Conservation (phyloP, 176 grass and related monocot species). For the Avena sativa region DNA sequence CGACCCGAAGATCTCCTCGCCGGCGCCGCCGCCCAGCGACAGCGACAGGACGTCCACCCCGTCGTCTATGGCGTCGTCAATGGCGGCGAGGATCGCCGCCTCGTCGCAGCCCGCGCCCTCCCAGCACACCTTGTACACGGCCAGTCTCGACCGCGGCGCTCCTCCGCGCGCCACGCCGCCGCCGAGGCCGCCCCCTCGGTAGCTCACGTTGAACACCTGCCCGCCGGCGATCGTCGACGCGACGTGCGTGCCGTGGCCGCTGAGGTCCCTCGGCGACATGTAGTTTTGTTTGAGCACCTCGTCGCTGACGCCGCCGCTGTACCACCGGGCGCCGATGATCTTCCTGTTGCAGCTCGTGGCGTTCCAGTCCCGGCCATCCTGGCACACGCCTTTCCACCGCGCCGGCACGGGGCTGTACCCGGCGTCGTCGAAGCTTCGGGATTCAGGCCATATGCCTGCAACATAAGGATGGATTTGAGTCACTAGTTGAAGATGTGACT, state of each 20-base stretch:
- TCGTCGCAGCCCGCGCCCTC: neutral
- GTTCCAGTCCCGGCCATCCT: constrained; percentile 32
- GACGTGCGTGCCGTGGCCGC: constrained; percentile 49
- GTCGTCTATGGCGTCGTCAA: constrained; percentile 74
- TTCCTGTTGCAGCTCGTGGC: constrained; percentile 60
- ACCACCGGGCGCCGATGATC: constrained; percentile 67
- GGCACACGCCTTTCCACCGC: constrained; percentile 58
- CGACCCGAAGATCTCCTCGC: neutral
- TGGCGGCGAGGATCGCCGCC: constrained; percentile 10
- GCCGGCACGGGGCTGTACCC: constrained; percentile 45
- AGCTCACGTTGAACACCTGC: constrained; percentile 40
- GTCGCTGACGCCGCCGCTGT: neutral
- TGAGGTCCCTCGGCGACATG: constrained; percentile 45
- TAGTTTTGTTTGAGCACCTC: neutral
- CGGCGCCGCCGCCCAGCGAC: neutral
- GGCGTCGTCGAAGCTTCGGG: constrained; percentile 53
- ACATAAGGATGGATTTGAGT: no score
- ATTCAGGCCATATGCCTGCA: constrained; percentile 77
- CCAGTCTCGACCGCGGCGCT: constrained; percentile 54
- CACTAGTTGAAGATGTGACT: no score
- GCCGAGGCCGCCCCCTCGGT: constrained; percentile 18
- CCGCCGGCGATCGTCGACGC: constrained; percentile 59
- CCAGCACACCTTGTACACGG: constrained; percentile 60
- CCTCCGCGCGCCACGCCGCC: constrained; percentile 54
- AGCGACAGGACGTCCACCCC: constrained; percentile 72